Conservation (phyloP, 805 yeast species). For the Komagataella mondaviorum region DNA sequence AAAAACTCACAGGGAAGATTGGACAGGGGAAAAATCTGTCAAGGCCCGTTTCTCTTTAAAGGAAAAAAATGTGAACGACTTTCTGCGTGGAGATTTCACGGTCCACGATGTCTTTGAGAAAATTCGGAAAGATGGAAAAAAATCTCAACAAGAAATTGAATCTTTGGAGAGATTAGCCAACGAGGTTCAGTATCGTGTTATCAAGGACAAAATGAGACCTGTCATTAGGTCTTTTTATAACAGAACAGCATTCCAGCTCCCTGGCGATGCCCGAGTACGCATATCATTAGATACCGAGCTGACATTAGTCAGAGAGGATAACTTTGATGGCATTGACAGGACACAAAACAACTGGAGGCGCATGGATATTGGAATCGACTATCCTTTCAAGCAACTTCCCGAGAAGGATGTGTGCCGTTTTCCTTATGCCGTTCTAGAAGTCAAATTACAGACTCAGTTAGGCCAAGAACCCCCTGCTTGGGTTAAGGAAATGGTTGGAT, state of each 20-base stretch:
- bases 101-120: conserved; percentile 86
- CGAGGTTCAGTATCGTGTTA: conserved; percentile 83
- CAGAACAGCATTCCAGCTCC: conserved; percentile 97
- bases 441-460: conserved; percentile 90
- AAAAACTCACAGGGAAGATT: conserved; percentile 97
- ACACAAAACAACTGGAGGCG: conserved; percentile 95
- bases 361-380: conserved; percentile 96
- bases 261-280: conserved; percentile 98
- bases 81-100: conserved; percentile 72
- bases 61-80: conserved; percentile 81
- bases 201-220: conserved; percentile 79
- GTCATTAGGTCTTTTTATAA: conserved; percentile 93
- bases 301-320: conserved; percentile 95
- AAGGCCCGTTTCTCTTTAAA: conserved; percentile 91
- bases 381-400: conserved; percentile 80
- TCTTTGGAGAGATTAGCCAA: conserved; percentile 83
- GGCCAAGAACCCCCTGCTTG: conserved; percentile 99
- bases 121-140: conserved; percentile 86
- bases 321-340: conserved; percentile 86
- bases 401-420: conserved; percentile 82
- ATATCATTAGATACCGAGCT: conserved; percentile 95
- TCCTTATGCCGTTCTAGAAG: conserved; percentile 96
- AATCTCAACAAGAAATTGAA: conserved; percentile 77
- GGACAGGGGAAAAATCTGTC: conserved; percentile 99
- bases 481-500: conserved; percentile 85